Base-by-base conservation (phyloP, 1,284 basidiomycete species). In the Cryptococcus depauperatus region DNA sequence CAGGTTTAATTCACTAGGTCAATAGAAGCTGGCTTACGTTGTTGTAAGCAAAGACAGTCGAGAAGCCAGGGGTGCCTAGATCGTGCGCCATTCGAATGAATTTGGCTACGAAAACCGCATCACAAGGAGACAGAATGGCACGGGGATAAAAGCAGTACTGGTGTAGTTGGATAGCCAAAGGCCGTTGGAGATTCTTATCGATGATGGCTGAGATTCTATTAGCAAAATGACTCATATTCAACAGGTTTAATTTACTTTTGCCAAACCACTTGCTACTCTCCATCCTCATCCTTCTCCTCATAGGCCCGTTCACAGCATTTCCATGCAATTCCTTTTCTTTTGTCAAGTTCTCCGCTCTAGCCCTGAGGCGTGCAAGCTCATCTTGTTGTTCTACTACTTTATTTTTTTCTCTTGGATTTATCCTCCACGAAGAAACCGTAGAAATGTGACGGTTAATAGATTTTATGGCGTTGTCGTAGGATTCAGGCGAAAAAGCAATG, bases 61-160 rank as follows among this genome's bases (percentile, higher is more conserved):
- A 82, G 66, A 97, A 97, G 4, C 84, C 83, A 10, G 82, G 79
- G 0, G 91, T 89, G 11, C 88, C 90, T 58, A 85, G 79, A 18
- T 79, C 77, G 60, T 98, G 93, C 41, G 95, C 75, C 6, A 84
- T 76, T 57, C 85, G 85, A 62, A 98, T 83, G 61, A 98, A 86
- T 56, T 88, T 84, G 7, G 88, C 85, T 48, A 91, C 89, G 56
- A 84, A 98, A 44, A 93, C 84, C 9, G 95, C 95, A 68, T 98
- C 95, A 77, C 91, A 88, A 0, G 92, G 90, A 0, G 92, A 93
- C 13, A 97, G 74, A 30, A 95, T 75, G 48, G 85, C 87, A 25
- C 95, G 82, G 3, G 95, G 93, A 60, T 88, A 83, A 53, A 98
- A 79, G 67, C 95, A 98, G 61, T 92, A 81, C 63, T 96, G 89